Evolutionary conservation across 805 yeast species (phyloP).

Genomic region (Metschnikowia rubicola): DNA sequence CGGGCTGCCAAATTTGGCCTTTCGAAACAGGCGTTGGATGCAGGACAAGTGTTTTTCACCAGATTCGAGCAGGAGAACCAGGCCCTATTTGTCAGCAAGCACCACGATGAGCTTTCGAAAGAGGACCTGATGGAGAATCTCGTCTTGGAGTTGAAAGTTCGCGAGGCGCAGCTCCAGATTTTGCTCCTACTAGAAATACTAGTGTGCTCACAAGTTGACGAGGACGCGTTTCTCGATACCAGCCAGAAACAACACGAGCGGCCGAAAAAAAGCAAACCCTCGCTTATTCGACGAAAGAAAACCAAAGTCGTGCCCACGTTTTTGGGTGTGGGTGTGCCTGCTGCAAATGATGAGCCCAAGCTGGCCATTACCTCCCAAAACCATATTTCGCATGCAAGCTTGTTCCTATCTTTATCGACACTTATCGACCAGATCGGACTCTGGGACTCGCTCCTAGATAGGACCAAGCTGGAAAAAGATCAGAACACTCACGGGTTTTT

Average conservation of each 20-base stretch:
- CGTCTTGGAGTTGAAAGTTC: slow-evolving; percentile 42
- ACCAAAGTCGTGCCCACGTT: slow-evolving; percentile 39
- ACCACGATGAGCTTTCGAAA: slow-evolving; percentile 1
- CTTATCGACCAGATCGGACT: slow-evolving; percentile 52
- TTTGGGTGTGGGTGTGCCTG: slow-evolving; percentile 36
- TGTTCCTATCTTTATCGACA: slow-evolving; percentile 35
- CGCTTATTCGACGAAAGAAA: slow-evolving; percentile 21
- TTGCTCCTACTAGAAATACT: slow-evolving; percentile 47
- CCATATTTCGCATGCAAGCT: slow-evolving; percentile 19
- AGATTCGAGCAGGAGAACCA: slow-evolving; percentile 25
- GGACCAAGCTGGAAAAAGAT: slow-evolving; percentile 29
- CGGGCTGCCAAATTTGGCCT: slow-evolving; percentile 35
- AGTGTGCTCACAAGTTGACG: slow-evolving; percentile 31
- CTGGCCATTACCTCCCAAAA: slow-evolving; percentile 7
- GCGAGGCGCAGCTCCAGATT: slow-evolving; percentile 57
- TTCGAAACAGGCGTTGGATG: slow-evolving; percentile 5
- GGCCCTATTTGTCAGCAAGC: slow-evolving; percentile 17
- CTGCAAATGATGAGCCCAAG: not conserved
- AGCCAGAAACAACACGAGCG: slow-evolving; percentile 24
- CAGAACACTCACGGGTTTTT: slow-evolving; percentile 45
- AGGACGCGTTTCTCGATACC: slow-evolving; percentile 28
- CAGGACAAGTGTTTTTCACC: slow-evolving; percentile 12
- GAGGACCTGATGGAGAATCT: slow-evolving; percentile 26
- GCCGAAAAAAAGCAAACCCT: slow-evolving; percentile 19
- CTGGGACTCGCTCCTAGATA: slow-evolving; percentile 47